A percentile compares a stretch with the other conserved stretches of the same genome.
These are phyloP conservation scores for Sungouiella thailandica DNA, from an alignment of 805 yeast species.

Conservation along the genomic window DNA sequence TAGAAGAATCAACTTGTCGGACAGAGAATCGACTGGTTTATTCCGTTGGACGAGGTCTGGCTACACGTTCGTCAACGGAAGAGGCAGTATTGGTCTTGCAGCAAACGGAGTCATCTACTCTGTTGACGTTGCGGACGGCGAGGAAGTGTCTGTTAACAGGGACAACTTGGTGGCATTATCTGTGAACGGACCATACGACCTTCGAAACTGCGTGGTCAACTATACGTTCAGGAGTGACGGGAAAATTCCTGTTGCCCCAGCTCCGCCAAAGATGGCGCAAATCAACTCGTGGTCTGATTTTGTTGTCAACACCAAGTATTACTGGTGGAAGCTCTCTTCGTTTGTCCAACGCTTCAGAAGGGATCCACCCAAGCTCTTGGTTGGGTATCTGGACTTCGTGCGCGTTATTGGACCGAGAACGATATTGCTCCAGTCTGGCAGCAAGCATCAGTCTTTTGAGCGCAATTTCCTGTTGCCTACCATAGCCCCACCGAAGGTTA, in stretches of 20 bases:
- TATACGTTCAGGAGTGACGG: no score
- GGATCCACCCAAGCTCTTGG: conserved; percentile 7
- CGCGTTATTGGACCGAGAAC: conserved; percentile 53
- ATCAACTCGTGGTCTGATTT: conserved; percentile 7
- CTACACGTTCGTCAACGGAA: conserved; percentile 47
- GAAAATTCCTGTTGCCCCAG: conserved; percentile 6
- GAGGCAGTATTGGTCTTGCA: conserved; percentile 52
- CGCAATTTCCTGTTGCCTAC: conserved; percentile 8
- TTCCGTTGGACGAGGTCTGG: conserved; percentile 32
- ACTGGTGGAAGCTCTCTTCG: conserved; percentile 9
- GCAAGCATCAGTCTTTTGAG: conserved; percentile 16
- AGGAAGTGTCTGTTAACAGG: conserved; percentile 44
- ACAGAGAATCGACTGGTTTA: conserved; percentile 37
- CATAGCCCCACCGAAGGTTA: conserved; percentile 4
- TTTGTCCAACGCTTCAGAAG: conserved; percentile 3
- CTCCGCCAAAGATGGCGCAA: conserved; percentile 10
- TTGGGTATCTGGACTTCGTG: conserved; percentile 42
- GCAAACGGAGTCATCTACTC: conserved; percentile 54
- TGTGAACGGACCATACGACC: conserved; percentile 44
- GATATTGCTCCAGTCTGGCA: conserved; percentile 43
- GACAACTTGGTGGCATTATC: conserved; percentile 46
- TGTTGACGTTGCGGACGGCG: conserved; percentile 39
- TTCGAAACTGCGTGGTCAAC: conserved; percentile 34
- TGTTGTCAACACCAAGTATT: conserved; percentile 7
- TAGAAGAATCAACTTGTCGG: conserved; percentile 16